Conservation (phyloP, 352 stramenopile genomes). For the Globisporangium acanthophoron region DNA sequence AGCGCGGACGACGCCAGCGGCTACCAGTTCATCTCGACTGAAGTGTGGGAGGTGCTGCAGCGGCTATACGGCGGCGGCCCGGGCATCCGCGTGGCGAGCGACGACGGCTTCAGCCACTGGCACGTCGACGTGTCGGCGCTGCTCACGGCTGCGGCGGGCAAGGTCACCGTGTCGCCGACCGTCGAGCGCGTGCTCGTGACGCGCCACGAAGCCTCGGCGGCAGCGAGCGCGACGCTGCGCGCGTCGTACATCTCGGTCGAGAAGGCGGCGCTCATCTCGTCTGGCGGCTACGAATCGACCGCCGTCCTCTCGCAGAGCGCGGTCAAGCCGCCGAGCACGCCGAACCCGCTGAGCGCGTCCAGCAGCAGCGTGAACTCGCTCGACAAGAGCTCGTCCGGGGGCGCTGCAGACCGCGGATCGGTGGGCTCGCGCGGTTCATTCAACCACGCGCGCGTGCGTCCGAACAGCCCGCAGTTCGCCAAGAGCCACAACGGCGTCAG, state of each 20-base stretch:
- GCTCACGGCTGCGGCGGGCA: conserved; percentile 17
- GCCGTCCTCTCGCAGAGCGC: conserved; percentile 6
- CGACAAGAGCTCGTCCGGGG: background rate
- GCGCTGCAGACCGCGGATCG: conserved; percentile 3
- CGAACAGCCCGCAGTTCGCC: conserved; percentile 10
- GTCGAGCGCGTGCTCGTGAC: conserved; percentile 43
- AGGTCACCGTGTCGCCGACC: conserved; percentile 18
- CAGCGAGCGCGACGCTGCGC: conserved; percentile 2
- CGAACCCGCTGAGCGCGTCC: background rate
- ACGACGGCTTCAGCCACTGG: conserved; percentile 19
- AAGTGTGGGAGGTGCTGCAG: conserved; percentile 70
- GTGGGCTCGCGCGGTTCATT: conserved; percentile 3
- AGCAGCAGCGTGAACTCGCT: background rate
- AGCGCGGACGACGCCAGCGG: conserved; percentile 23
- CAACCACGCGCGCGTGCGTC: conserved; percentile 10
- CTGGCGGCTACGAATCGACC: conserved; percentile 8
- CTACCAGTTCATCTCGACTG: conserved; percentile 56
- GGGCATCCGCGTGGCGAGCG: conserved; percentile 31
- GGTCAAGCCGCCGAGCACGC: background rate
- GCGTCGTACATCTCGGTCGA: conserved; percentile 12
- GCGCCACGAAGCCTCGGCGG: conserved; percentile 29
- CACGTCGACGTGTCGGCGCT: conserved; percentile 37
- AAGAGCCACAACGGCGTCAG: background rate
- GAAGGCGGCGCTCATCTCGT: conserved; percentile 12
- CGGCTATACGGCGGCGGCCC: conserved; percentile 64